Evolutionary conservation across 1,284 basidiomycete genomes (phyloP).

Genomic region (Ganoderma leucocontextum): DNA sequence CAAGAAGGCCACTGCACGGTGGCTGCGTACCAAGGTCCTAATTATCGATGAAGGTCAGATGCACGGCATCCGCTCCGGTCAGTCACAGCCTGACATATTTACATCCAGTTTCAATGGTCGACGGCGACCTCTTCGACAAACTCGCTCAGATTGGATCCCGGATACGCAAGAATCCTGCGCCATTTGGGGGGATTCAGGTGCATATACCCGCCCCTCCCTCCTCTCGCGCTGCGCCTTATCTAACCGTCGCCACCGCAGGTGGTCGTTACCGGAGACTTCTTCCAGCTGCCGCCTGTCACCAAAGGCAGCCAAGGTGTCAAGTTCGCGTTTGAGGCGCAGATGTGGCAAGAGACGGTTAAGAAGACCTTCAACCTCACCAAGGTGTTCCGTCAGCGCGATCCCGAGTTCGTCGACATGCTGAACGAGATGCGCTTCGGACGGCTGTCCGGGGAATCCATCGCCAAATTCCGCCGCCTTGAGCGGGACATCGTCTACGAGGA

Average conservation of each 20-base stretch:
- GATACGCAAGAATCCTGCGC: conserved; percentile 62
- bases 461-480: conserved; percentile 67
- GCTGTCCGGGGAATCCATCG: conserved; percentile 64
- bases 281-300: conserved; percentile 92
- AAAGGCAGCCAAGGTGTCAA: conserved; percentile 52
- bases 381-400: conserved; percentile 75
- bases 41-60: conserved; percentile 89
- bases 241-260: conserved; percentile 54
- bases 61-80: neutral
- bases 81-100: neutral
- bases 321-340: conserved; percentile 87
- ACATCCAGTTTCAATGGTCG: conserved; percentile 88
- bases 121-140: conserved; percentile 88
- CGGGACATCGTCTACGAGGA: conserved; percentile 71
- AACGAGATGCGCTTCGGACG: conserved; percentile 91
- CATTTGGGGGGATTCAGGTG: conserved; percentile 94
- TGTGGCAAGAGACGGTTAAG: conserved; percentile 72
- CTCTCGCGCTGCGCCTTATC: conserved; percentile 7
- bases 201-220: conserved; percentile 26
- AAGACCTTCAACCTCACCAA: conserved; percentile 66
- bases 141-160: conserved; percentile 72
- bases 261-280: conserved; percentile 91
- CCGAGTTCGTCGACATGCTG: conserved; percentile 88
- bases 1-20: conserved; percentile 72
- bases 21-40: conserved; percentile 79